Percentiles rank a stretch among this genome's conserved stretches.
Conservation (phyloP, 2,329 filamentous ascomycete species). For the Rutstroemia sp. region DNA sequence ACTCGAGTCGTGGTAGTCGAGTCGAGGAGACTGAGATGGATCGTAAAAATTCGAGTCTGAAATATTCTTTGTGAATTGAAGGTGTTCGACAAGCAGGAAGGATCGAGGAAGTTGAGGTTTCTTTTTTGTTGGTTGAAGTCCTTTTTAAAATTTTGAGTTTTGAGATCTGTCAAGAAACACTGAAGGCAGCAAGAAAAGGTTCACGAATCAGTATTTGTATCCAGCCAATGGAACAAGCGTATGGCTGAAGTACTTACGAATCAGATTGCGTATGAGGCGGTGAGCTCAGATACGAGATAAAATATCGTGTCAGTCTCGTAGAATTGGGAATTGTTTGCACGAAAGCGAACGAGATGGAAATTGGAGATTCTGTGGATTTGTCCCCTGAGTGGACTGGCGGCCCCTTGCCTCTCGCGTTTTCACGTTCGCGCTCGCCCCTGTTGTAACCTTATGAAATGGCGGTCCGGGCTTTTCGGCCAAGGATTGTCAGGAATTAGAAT, state of each 20-base stretch:
- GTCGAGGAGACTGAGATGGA: no score
- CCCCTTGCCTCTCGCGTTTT: background rate
- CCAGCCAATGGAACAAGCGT: background rate
- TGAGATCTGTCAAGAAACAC: slow-evolving; percentile 20
- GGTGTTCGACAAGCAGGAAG: background rate
- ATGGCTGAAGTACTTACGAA: background rate
- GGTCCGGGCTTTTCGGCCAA: slow-evolving; percentile 8
- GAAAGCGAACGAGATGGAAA: no score
- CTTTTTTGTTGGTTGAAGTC: background rate
- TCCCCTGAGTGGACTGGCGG: slow-evolving; percentile 6
- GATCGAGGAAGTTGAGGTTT: background rate
- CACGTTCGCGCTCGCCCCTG: background rate
- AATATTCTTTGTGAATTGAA: background rate
- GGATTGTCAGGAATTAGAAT: slow-evolving; percentile 2
- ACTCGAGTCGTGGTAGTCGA: no score
- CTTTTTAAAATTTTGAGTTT: background rate
- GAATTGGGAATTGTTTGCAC: background rate
- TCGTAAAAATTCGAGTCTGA: background rate
- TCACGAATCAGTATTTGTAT: slow-evolving; percentile 16
- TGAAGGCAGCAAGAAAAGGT: background rate
- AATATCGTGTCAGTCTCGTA: background rate
- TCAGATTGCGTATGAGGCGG: background rate
- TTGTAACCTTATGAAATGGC: background rate
- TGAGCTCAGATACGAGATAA: background rate
- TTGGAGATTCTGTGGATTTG: background rate